A percentile compares a stretch with the other conserved stretches of the same genome.
Conservation (phyloP, 805 yeast species). For the Nakazawaea molendinolei region DNA sequence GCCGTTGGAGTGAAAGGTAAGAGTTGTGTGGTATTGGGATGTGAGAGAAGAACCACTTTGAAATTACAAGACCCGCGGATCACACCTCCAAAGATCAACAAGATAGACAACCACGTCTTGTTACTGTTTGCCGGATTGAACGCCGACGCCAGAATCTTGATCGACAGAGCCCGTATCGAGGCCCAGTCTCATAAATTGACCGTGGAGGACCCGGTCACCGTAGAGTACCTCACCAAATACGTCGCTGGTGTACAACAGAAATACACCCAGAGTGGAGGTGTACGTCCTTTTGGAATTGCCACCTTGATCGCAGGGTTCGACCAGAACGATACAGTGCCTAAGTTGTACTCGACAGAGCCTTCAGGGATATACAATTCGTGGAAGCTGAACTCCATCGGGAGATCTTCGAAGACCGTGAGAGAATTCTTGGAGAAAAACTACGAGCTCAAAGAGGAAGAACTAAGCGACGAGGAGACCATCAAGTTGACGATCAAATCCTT, state of each 20-base stretch:
- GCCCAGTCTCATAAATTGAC: conserved; percentile 92
- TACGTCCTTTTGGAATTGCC: conserved; percentile 95
- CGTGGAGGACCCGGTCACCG: conserved; percentile 88
- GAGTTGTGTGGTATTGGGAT: conserved; percentile 85
- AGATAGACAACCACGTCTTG: conserved; percentile 83
- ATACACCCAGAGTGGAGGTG: conserved; percentile 98
- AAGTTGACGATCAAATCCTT: conserved; percentile 79
- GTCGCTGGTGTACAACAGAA: conserved; percentile 98
- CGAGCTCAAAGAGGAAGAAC: conserved; percentile 26
- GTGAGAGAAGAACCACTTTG: conserved; percentile 92
- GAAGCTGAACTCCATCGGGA: conserved; percentile 97
- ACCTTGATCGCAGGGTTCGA: conserved; percentile 96
- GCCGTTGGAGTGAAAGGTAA: conserved; percentile 95
- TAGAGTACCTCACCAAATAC: conserved; percentile 87
- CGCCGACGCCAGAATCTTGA: conserved; percentile 95
- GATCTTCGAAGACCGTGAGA: conserved; percentile 90
- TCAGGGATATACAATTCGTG: conserved; percentile 96
- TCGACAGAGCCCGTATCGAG: conserved; percentile 93
- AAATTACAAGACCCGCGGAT: conserved; percentile 95
- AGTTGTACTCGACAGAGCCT: conserved; percentile 92
- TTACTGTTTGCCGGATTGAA: conserved; percentile 95
- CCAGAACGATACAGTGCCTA: conserved; percentile 72
- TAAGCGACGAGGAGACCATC: conserved; percentile 64
- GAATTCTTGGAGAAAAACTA: conserved; percentile 92
- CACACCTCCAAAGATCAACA: conserved; percentile 90